Evolutionary conservation across 2,329 filamentous ascomycete genomes (phyloP), one percentile per base, ranked within the genome.

Genomic region (Neofusicoccum ribis): DNA sequence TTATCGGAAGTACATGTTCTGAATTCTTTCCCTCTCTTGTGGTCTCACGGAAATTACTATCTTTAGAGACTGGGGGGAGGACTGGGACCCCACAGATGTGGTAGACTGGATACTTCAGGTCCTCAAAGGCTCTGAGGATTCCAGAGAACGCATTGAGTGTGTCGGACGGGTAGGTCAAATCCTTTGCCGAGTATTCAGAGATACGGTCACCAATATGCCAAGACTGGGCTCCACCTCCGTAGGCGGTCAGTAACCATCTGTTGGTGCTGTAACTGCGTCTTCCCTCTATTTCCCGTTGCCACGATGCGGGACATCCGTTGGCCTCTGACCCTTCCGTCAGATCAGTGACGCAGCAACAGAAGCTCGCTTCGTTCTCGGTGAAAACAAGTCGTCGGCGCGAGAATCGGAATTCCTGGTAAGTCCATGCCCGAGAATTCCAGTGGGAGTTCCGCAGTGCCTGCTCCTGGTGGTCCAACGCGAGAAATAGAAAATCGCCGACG

Each of bases 361-460:
- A 61, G 34, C 9, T n/a, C 36, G 43, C 41, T 27, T 46, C 36
- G 2, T 61, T 20, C 3, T 47, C 58, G 5, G 41, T 61, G 12
- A 61, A 61, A 1, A 61, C 34, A 6, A 61, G 41, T 27, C 20
- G 27, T 46, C 58, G 17, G 27, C 54, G 12, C 12, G 54, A 61
- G 41, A 61, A 43, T 15, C 43, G 14, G 12, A 15, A 37, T 61
- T 61, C 58, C 34, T 61, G 58, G 46, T 31, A 49, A n/a, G 58
- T 61, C 41, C 58, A 61, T 4, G 39, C 58, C 34, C 58, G 43
- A 14, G 14, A 17, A 9, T 8, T 47, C 58, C 58, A 61, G 9
- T 27, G 6, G 14, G 58, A 61, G 12, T 20, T 37, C 14, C 31
- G n/a, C 2, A 61, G 17, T 39, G 36, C 7, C 36, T 39, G 36